Evolutionary conservation across 352 stramenopile genomes (phyloP).

Genomic region (Phytophthora sojae): DNA sequence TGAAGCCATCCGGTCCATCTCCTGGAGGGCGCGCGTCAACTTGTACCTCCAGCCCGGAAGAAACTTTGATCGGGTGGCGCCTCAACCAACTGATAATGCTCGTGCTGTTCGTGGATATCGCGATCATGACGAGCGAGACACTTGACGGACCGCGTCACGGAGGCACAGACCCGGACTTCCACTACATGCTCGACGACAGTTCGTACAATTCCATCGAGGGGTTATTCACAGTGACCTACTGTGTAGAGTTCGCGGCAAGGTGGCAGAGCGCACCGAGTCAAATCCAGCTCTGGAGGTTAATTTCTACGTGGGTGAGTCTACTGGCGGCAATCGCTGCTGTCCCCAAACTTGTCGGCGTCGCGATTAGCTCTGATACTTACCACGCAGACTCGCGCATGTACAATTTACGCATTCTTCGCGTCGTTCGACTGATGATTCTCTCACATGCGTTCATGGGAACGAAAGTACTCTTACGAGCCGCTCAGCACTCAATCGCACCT

Average conservation of each 20-base stretch:
- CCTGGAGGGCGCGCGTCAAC: conserved; percentile 24
- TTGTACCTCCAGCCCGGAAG: conserved; percentile 49
- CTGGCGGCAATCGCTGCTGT: conserved; percentile 38
- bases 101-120: conserved; percentile 41
- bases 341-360: conserved; percentile 18
- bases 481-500: conserved; percentile 39
- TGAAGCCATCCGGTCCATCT: conserved; percentile 38
- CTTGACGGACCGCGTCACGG: conserved; percentile 53
- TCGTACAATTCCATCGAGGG: conserved; percentile 21
- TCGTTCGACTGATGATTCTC: conserved; percentile 41
- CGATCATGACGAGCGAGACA: conserved; percentile 44
- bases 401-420: conserved; percentile 40
- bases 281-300: conserved; percentile 36
- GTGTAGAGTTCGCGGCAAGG: conserved; percentile 44
- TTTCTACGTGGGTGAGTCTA: conserved; percentile 32
- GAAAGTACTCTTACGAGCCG: conserved; percentile 42
- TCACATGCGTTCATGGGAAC: conserved; percentile 45
- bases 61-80: conserved; percentile 42
- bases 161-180: conserved; percentile 44
- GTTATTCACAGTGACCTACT: conserved; percentile 47
- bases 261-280: conserved; percentile 25
- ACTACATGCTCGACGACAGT: conserved; percentile 38
- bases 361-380: neutral
- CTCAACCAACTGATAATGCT: conserved; percentile 42
- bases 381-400: conserved; percentile 24